Evolutionary conservation across 495 filamentous ascomycete genomes (phyloP), one percentile per base, ranked within the genome.

Genomic region (Podospora fimiseda): DNA sequence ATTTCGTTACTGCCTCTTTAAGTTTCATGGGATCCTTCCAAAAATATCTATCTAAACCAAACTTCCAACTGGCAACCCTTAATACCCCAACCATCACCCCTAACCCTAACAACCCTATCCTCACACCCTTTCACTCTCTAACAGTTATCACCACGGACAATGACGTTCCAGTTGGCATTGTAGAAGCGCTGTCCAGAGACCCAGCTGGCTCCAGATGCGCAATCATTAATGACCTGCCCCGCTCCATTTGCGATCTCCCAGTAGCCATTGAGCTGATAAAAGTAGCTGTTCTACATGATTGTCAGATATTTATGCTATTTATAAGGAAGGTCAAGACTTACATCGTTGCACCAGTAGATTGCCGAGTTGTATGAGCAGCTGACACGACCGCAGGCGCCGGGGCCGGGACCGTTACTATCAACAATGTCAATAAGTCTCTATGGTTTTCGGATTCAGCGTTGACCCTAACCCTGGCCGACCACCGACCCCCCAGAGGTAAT

Each of bases 321-420:
- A 22, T 24, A 5, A 9, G 21, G 22, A 19, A 45, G 18, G 13
- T 1, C 3, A 18, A 38, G 14, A 60, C 43, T 27, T 20, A 59
- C 51, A 43, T 70, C 64, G 19, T 69, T 70, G 51, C 66, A 70
- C 57, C 60, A 59, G 4, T 21, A 63, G 8, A 69, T 67, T 1
- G 58, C 64, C 0, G 56, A 37, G n/a, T 39, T 43, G 20, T 60
- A 57, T 1, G 49, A 56, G 47, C 67, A 70, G 20, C 51, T 58
- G 8, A 70, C 55, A 1, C 64, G 57, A 0, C 45, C 51, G 43
- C 66, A 70, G 22, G 44, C 43, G 1, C 54, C 18, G 0, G 63
- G 65, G 4, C 67, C 67, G 1, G 63, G 41, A 1, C 20, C 57
- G 18, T 55, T 53, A 3, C 20, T 23, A 13, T 22, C 20, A 15